Conservation (phyloP, 179 eudicot species). For the Camellia oleifera region DNA sequence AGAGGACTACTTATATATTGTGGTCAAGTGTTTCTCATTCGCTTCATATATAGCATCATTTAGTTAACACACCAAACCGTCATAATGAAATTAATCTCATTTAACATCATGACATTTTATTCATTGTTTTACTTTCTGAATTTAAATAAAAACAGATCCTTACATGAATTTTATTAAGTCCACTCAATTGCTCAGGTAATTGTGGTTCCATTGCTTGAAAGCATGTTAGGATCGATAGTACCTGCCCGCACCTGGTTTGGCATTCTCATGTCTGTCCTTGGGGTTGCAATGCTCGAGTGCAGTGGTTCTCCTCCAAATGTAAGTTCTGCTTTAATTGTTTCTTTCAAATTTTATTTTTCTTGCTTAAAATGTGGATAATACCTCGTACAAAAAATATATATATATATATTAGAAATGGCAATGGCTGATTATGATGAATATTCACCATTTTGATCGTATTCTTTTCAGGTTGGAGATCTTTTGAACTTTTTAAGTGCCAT, state of each 20-base stretch:
- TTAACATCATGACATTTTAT: too few relatives aligned
- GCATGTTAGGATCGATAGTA: constrained; percentile 30
- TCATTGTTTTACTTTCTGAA: too few relatives aligned
- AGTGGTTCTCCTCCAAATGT: constrained; percentile 45
- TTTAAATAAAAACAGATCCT: too few relatives aligned
- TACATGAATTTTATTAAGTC: not conserved
- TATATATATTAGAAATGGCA: not conserved
- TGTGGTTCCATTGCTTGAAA: constrained; percentile 41
- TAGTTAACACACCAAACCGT: too few relatives aligned
- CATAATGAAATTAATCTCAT: too few relatives aligned
- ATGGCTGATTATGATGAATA: not conserved
- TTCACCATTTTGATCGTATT: not conserved
- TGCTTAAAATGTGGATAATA: not conserved
- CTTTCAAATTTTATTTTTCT: not conserved
- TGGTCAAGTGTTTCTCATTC: too few relatives aligned
- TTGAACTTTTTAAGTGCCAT: constrained; percentile 36
- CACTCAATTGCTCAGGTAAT: constrained; percentile 23
- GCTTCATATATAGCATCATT: too few relatives aligned
- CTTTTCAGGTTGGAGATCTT: constrained; percentile 36
- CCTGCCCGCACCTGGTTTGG: constrained; percentile 40
- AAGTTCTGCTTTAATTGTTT: constrained; percentile 5
- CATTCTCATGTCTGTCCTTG: constrained; percentile 29
- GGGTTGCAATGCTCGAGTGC: constrained; percentile 37
- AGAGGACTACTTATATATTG: too few relatives aligned
- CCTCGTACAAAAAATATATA: not conserved